Base-by-base conservation (phyloP, 2,329 filamentous ascomycete genomes). In the Alternaria consortialis region DNA sequence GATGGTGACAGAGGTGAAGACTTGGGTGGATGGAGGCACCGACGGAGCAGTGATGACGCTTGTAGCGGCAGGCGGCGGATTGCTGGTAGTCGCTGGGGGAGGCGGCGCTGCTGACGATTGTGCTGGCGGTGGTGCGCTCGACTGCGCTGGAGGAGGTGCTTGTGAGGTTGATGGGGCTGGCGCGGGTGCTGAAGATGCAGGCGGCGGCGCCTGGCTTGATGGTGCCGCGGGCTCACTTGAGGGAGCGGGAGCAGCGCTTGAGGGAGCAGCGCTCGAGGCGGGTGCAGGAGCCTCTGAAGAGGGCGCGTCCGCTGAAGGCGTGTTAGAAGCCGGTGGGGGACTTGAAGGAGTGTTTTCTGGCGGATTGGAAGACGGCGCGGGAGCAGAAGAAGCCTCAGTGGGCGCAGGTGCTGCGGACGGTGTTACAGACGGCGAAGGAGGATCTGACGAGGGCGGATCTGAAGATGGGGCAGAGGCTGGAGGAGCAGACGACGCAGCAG, bases 41-140 rank as follows among this genome's bases (percentile, higher is more conserved):
- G 73, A 69, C 9, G 74, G 50, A 1, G 72, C 71, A 15, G 72
- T 75, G 56, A 74, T 36, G 53, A 66, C 56, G 12, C 61, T 65
- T 0, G 70, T 72, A 1, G 55, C 60, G 13, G 37, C 29, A 12
- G 67, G 50, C n/a, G 55, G 50, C 31, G 52, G 44, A 46, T 52
- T 23, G 27, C 29, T 48, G 25, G 46, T 39, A 4, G 53, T 17
- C 31, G 40, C 31, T 5, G 58, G 11, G 8, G 56, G 31, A n/a
- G 55, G 20, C n/a, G 56, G 34, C 15, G 53, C 44, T 7, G 64
- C 56, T 27, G 68, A 62, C 7, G 68, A 63, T 53, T 63, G 50
- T 27, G 51, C 25, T 34, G 53, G 55, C 25, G 61, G 39, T 3
- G 63, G 58, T 29, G 56, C 50, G 58, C 52, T 64, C 11, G 63